Conservation (phyloP, 139 green algal species). For the Micractinium sp. region DNA sequence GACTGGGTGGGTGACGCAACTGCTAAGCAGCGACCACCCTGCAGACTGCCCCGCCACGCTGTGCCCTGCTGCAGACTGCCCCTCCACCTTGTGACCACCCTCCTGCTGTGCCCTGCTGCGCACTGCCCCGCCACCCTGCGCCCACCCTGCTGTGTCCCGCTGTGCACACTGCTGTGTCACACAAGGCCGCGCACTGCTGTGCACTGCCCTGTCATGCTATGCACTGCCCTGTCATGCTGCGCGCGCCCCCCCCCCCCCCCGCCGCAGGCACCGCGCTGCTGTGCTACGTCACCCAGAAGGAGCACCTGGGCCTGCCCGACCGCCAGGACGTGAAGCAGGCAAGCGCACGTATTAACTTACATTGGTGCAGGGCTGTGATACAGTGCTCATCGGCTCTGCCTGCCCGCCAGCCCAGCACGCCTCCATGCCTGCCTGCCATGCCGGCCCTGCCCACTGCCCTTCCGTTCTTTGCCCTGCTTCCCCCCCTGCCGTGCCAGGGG, state of each 20-base stretch:
- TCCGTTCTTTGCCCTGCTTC: too few species aligned
- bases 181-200: too few species aligned
- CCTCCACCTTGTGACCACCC: too few species aligned
- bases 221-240: neutral
- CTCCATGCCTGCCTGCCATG: neutral
- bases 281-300: slow-evolving; percentile 99
- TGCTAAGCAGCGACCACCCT: too few species aligned
- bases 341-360: too few species aligned
- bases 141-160: neutral
- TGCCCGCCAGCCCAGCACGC: too few species aligned
- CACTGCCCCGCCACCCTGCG: neutral
- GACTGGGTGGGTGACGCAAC: slow-evolving; percentile 57
- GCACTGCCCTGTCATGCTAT: neutral
- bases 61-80: too few species aligned
- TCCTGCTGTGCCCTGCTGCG: neutral
- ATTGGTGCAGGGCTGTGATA: too few species aligned
- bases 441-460: neutral
- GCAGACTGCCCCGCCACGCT: too few species aligned
- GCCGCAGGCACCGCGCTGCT: slow-evolving; percentile 90
- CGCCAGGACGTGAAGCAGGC: slow-evolving; percentile 85
- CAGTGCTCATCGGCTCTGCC: too few species aligned
- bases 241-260: neutral
- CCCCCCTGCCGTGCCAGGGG: too few species aligned
- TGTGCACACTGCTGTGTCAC: neutral
- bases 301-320: slow-evolving; percentile 96